Evolutionary conservation across 805 yeast genomes (phyloP).

Genomic region (Metschnikowia koreensis): DNA sequence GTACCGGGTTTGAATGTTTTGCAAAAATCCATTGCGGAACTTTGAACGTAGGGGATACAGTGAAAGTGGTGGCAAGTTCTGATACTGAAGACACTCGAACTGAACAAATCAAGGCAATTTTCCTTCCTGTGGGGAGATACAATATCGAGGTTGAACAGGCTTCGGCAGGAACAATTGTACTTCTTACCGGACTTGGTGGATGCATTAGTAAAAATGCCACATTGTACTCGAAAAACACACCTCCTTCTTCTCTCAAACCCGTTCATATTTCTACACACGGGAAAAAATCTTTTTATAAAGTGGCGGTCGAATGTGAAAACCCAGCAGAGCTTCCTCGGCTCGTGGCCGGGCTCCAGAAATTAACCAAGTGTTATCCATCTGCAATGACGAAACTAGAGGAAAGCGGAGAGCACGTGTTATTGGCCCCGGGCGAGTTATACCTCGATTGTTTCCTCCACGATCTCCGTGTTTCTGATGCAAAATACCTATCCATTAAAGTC

Average conservation of each 20-base stretch:
- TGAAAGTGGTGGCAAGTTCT: conserved; percentile 56
- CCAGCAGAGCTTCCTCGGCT: conserved; percentile 79
- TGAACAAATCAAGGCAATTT: conserved; percentile 43
- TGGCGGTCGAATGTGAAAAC: conserved; percentile 76
- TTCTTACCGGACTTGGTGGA: conserved; percentile 62
- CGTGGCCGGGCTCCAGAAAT: conserved; percentile 62
- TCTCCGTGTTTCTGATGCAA: conserved; percentile 58
- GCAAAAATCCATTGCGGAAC: conserved; percentile 65
- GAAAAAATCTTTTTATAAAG: conserved; percentile 63
- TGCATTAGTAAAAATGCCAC: conserved; percentile 62
- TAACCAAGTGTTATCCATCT: conserved; percentile 65
- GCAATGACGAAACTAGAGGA: conserved; percentile 74
- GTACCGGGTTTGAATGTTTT: conserved; percentile 51
- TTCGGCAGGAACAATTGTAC: conserved; percentile 64
- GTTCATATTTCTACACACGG: conserved; percentile 46
- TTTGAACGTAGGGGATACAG: conserved; percentile 43
- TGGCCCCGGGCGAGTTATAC: conserved; percentile 86
- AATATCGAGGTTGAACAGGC: conserved; percentile 52
- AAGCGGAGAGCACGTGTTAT: conserved; percentile 78
- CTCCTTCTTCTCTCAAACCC: conserved; percentile 17
- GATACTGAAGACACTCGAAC: conserved; percentile 53
- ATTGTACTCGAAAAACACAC: conserved; percentile 32
- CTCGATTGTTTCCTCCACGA: conserved; percentile 82
- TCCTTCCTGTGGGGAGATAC: conserved; percentile 70
- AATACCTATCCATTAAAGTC: conserved; percentile 67